Evolutionary conservation across 371 early-diverging fungal species (phyloP).

Genomic region (Mucor saturninus): DNA sequence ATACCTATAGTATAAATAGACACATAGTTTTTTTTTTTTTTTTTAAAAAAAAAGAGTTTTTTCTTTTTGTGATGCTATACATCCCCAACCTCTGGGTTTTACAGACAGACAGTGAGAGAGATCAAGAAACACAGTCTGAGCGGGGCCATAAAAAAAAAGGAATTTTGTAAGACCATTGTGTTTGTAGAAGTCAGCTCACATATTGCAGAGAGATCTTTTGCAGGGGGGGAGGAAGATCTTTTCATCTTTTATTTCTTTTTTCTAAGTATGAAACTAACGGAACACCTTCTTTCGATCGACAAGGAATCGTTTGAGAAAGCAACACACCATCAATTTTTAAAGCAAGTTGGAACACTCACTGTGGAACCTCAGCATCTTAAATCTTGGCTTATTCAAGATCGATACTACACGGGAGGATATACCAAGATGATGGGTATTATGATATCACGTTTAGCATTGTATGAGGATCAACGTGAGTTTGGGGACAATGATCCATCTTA

Average conservation of each 20-base stretch:
- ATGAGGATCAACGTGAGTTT: slow-evolving; percentile 23
- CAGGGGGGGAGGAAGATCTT: background rate
- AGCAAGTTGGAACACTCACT: slow-evolving; percentile 22
- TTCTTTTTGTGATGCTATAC: too few species aligned
- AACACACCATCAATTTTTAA: slow-evolving; percentile 27
- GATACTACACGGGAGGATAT: slow-evolving; percentile 33
- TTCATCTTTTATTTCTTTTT: background rate
- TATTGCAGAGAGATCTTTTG: background rate
- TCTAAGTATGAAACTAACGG: slow-evolving; percentile 20
- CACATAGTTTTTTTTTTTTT: slow-evolving; percentile 1
- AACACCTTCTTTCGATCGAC: slow-evolving; percentile 28
- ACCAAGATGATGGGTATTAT: slow-evolving; percentile 34
- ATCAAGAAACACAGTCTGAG: too few species aligned
- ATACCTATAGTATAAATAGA: slow-evolving; percentile 13
- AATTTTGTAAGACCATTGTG: too few species aligned
- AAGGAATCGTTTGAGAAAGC: slow-evolving; percentile 26
- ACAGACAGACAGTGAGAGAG: too few species aligned
- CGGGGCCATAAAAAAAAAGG: too few species aligned
- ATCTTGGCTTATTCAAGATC: slow-evolving; percentile 34
- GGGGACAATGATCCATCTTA: slow-evolving; percentile 27
- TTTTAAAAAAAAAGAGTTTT: too few species aligned
- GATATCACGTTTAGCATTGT: slow-evolving; percentile 26
- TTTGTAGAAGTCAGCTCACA: too few species aligned
- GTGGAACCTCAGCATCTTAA: slow-evolving; percentile 31
- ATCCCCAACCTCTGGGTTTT: background rate